A percentile compares a stretch with the other conserved stretches of the same genome.
These are phyloP conservation scores for Malania oleifera DNA, from an alignment of 164 flowering plant species.

Conservation along the genomic window DNA sequence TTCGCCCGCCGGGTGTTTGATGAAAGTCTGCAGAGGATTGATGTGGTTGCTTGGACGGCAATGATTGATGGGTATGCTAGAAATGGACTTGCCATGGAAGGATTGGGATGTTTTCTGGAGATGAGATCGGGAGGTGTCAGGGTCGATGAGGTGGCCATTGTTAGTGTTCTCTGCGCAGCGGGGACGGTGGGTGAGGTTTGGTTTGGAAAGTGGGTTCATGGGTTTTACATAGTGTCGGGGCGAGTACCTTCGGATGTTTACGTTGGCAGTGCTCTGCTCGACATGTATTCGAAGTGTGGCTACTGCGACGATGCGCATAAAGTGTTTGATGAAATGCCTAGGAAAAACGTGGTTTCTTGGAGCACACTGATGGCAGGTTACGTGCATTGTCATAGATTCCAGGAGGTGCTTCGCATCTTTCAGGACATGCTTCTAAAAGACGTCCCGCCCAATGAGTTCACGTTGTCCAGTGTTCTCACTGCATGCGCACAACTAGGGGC, in stretches of 20 bases:
- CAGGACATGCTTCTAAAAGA: constrained; percentile 24
- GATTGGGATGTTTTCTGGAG: constrained; percentile 23
- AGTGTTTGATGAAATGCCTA: constrained; percentile 25
- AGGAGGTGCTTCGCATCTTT: constrained; percentile 26
- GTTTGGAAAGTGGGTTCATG: constrained; percentile 36
- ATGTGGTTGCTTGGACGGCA: constrained; percentile 31
- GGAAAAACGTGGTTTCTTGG: constrained; percentile 33
- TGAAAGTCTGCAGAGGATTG: constrained; percentile 22
- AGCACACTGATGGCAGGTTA: constrained; percentile 29
- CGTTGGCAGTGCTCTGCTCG: constrained; percentile 32
- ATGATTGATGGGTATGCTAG: constrained; percentile 32
- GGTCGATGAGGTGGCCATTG: constrained; percentile 30
- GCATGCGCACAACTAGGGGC: constrained; percentile 37
- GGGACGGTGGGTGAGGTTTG: constrained; percentile 24
- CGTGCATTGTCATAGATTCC: constrained; percentile 19
- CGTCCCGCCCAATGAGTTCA: constrained; percentile 22
- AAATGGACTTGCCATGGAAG: constrained; percentile 17
- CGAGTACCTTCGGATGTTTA: constrained; percentile 30
- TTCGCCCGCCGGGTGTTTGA: constrained; percentile 28
- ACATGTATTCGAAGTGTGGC: constrained; percentile 37
- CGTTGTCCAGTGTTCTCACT: constrained; percentile 28
- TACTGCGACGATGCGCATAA: constrained; percentile 23
- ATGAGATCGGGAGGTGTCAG: constrained; percentile 24
- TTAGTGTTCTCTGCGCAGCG: constrained; percentile 26
- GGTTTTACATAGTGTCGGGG: constrained; percentile 24